Evolutionary conservation across 2,329 filamentous ascomycete species (phyloP).

Genomic region (Fusarium illudens): DNA sequence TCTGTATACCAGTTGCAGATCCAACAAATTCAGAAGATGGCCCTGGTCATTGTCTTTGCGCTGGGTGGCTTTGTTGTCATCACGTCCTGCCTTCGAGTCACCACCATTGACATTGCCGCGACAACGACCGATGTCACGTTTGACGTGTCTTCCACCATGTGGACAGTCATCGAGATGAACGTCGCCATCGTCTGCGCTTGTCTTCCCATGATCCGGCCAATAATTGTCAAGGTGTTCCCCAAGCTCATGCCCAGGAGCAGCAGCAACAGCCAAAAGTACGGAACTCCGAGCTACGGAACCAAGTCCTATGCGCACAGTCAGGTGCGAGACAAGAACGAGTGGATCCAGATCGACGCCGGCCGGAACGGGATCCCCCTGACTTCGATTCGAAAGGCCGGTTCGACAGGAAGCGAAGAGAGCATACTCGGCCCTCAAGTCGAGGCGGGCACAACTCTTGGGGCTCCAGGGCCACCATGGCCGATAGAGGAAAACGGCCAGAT

Average conservation of each 20-base stretch:
- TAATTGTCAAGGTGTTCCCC: conserved; percentile 41
- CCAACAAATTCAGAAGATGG: conserved; percentile 47
- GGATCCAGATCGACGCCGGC: conserved; percentile 35
- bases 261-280: conserved; percentile 29
- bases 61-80: conserved; percentile 49
- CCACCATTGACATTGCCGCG: conserved; percentile 41
- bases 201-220: conserved; percentile 50
- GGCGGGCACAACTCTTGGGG: conserved; percentile 6
- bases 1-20: conserved; percentile 56
- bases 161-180: conserved; percentile 52
- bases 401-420: conserved; percentile 40
- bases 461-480: conserved; percentile 3
- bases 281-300: conserved; percentile 20
- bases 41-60: conserved; percentile 49
- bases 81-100: conserved; percentile 45
- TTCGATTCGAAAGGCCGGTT: conserved; percentile 28
- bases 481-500: conserved; percentile 2
- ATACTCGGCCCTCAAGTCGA: conserved; percentile 24
- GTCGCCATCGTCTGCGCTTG: conserved; percentile 52
- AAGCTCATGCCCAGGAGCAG: conserved; percentile 35
- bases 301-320: conserved; percentile 34
- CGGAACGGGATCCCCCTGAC: conserved; percentile 32
- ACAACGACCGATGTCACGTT: conserved; percentile 44
- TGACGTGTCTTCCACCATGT: conserved; percentile 46
- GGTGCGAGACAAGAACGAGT: conserved; percentile 30